Evolutionary conservation across 108 stramenopile genomes (phyloP), one percentile per base, ranked within the genome.

Genomic region (Discostella pseudostelligera): DNA sequence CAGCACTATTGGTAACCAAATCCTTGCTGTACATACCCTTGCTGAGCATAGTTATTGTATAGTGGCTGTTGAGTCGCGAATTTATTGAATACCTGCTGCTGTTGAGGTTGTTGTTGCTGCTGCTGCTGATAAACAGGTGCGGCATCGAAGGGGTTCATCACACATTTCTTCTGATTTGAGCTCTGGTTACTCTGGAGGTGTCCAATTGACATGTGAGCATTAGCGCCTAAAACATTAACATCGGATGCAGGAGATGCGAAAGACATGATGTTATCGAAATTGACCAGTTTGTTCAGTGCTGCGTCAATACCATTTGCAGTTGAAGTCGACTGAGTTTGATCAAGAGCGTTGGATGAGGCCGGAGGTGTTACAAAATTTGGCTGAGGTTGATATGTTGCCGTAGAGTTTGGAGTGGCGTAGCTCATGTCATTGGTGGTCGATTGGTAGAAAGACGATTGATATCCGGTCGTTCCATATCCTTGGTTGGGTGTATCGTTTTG

Each of bases 111-210:
- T 3, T 70, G 58, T 13, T 26, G 40, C 7, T 36, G 58, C 42
- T 58, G 62, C 47, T 50, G 62, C 24, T 63, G 62, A 25, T 12
- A 32, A 9, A 24, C 25, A 13, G 63, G 43, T 21, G 25, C 32
- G 12, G 65, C 39, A 59, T 45, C 58, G 43, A 59, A 66, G 12
- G 64, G 16, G 48, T 73, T 73, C 72, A 73, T 65, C 19, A 73
- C 63, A 8, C 56, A 56, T 25, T 73, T 73, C 22, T 65, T 73
- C 11, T 13, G 21, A 24, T 43, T 28, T 19, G 13, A 11, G 39
- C 9, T 60, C 14, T 16, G 16, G 29, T 13, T 61, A 5, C 60
- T 44, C 28, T 61, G 42, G 44, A 61, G 45, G 42, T 70, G 59
- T 6, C 43, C 59, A 45, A 40, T 22, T 1, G 56, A 39, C 40